A percentile compares a stretch with the other conserved stretches of the same genome.
Evolutionary conservation across 257 asterid species (phyloP).

Genomic region (Nicotiana obtusifolia): DNA sequence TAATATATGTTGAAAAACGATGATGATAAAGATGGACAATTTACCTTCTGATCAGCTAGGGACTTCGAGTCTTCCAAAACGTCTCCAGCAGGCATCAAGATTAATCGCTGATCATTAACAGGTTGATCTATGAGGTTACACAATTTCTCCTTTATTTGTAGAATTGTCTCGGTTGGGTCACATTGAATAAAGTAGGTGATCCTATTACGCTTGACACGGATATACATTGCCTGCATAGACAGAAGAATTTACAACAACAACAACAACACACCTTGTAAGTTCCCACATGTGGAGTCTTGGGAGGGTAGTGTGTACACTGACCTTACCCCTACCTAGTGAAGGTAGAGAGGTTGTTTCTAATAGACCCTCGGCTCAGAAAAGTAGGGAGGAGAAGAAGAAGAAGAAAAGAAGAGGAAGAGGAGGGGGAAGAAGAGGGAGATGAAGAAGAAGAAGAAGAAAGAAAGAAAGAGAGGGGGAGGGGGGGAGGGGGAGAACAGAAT

Average conservation of each 20-base stretch:
- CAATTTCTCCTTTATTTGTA: slow-evolving; percentile 82
- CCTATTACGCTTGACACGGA: slow-evolving; percentile 85
- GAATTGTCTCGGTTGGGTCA: slow-evolving; percentile 69
- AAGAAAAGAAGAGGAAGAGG: too few species aligned
- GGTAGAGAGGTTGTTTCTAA: too few species aligned
- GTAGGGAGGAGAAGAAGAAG: too few species aligned
- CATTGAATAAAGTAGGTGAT: slow-evolving; percentile 87
- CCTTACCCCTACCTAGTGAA: too few species aligned
- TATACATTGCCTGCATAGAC: slow-evolving; percentile 63
- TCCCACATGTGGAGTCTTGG: too few species aligned
- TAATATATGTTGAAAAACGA: background rate
- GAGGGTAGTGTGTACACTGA: too few species aligned
- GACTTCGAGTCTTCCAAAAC: slow-evolving; percentile 75
- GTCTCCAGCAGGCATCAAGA: slow-evolving; percentile 47
- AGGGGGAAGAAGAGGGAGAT: too few species aligned
- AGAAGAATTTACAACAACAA: background rate
- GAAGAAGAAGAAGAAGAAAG: too few species aligned
- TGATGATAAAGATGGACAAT: background rate
- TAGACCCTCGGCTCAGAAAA: too few species aligned
- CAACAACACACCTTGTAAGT: too few species aligned
- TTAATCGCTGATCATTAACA: slow-evolving; percentile 59
- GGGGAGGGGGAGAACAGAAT: too few species aligned
- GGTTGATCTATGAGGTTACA: slow-evolving; percentile 73
- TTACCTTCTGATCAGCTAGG: slow-evolving; percentile 88
- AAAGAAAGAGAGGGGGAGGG: too few species aligned